Base-by-base conservation (phyloP, 2,329 filamentous ascomycete species). In the Neonectria neomacrospora region DNA sequence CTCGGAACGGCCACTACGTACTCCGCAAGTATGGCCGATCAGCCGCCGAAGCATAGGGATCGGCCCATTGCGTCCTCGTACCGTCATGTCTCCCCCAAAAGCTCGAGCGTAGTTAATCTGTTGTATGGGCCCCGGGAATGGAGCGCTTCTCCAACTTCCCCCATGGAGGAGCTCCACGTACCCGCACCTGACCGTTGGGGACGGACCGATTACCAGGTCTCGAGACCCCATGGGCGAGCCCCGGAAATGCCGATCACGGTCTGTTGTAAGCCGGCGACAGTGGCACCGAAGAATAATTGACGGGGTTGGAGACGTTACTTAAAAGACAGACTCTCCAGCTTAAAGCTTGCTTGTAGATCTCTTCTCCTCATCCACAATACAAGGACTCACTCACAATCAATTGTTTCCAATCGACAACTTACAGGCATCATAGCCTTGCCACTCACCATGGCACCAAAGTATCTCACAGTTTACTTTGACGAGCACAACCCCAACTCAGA, bases 401-500 rank as follows among this genome's bases (percentile, higher is more conserved):
- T 32, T 32, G 16, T n/a, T 7, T 10, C 22, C 22, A 20, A 23
- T 16, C 50, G 2, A 26, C n/a, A 51, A 18, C 20, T n/a, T 14
- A 16, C 16, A 51, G 45, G 54, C 48, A 44, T 18, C 30, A 58
- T 5, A 52, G 63, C 55, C 50, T 47, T 44, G 22, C 41, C 55
- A 60, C 55, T 60, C 61, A 68, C 23, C 54, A 72, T 72, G 70
- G 67, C 59, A 45, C 67, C 64, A 20, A 52, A 59, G 18, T 72
- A 60, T 51, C 53, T 67, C 44, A 70, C 74, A 41, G 76, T 83
- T 55, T 70, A 70, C 52, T 83, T 83, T 67, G 81, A 83, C 72
- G 68, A 81, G 62, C 76, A 80, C 60, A 78, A 82, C 51, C 79
- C 80, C n/a, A 70, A 75, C 54, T 74, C 76, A 11, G 80, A 80